Evolutionary conservation across 768 basidiomycete genomes (phyloP).

Genomic region (Psilocybe cubensis): DNA sequence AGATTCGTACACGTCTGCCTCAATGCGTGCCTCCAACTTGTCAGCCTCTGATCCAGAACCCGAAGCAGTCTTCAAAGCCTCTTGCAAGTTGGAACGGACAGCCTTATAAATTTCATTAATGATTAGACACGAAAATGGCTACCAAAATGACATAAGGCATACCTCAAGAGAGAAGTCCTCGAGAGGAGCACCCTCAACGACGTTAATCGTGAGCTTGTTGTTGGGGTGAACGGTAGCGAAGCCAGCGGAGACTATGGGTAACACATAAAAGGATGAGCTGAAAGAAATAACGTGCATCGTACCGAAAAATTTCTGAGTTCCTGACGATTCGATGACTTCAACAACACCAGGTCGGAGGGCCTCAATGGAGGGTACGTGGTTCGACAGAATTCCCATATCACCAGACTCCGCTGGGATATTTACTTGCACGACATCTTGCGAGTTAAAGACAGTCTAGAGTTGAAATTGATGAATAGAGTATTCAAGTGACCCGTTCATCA

Average conservation of each 20-base stretch:
- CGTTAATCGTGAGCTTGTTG: constrained; percentile 96
- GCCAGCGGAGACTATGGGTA: constrained; percentile 82
- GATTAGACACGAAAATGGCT: neutral
- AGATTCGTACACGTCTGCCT: constrained; percentile 96
- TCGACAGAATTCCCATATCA: constrained; percentile 99
- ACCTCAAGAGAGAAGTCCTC: constrained; percentile 93
- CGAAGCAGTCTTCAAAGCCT: constrained; percentile 79
- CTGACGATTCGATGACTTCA: constrained; percentile 85
- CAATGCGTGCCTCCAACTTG: constrained; percentile 91
- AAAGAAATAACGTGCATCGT: constrained; percentile 40
- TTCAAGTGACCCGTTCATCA: constrained; percentile 1
- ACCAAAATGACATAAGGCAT: constrained; percentile 25
- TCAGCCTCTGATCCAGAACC: constrained; percentile 92
- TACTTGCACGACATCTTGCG: constrained; percentile 92
- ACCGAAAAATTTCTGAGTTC: constrained; percentile 98
- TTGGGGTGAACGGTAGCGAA: constrained; percentile 98
- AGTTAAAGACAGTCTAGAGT: constrained; percentile 84
- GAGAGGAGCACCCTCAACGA: constrained; percentile 92
- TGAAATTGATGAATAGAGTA: constrained; percentile 11
- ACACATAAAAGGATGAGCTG: constrained; percentile 3
- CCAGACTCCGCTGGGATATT: constrained; percentile 93
- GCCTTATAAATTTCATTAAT: constrained; percentile 54
- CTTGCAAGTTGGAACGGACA: constrained; percentile 85
- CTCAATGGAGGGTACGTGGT: constrained; percentile 98
- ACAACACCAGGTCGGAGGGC: constrained; percentile 92